Percentiles rank a stretch among this genome's conserved stretches.
Conservation (phyloP, 371 early-diverging fungal genomes). For the Mortierella sp. region DNA sequence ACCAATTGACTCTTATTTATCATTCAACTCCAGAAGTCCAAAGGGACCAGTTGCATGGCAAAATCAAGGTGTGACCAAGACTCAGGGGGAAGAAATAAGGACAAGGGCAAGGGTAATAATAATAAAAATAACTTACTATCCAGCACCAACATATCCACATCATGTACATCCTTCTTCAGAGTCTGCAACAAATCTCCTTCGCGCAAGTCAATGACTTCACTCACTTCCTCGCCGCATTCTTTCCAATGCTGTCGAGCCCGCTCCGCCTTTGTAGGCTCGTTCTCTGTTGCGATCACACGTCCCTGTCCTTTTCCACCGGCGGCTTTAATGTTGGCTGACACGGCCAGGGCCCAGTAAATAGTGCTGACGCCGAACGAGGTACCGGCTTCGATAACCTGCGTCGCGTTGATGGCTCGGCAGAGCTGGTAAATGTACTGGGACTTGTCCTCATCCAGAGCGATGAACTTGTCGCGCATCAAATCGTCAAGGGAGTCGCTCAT, state of each 20-base stretch:
- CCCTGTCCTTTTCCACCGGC: constrained; percentile 8
- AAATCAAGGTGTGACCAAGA: too few species aligned
- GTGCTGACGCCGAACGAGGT: constrained; percentile 12
- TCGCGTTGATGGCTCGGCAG: constrained; percentile 9
- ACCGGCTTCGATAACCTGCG: constrained; percentile 12
- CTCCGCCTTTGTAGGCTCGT: constrained; percentile 8
- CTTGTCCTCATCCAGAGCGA: constrained; percentile 14
- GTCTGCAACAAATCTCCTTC: constrained; percentile 12
- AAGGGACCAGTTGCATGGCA: too few species aligned
- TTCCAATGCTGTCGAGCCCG: constrained; percentile 10
- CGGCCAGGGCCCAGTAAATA: constrained; percentile 8
- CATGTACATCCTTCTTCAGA: constrained; percentile 4
- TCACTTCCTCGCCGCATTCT: constrained; percentile 15
- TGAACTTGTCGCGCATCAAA: constrained; percentile 9
- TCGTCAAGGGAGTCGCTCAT: constrained; percentile 8
- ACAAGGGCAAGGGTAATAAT: constrained; percentile 1
- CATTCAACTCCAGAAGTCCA: too few species aligned
- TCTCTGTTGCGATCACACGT: constrained; percentile 9
- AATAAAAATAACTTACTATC: constrained; percentile 11
- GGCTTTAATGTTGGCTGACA: constrained; percentile 10
- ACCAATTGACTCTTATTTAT: neutral
- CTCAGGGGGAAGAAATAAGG: constrained; percentile 2
- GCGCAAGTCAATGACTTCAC: constrained; percentile 12
- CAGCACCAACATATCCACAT: constrained; percentile 10
- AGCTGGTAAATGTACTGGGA: constrained; percentile 12